Conservation (phyloP, 2,329 filamentous ascomycete genomes). For the Trichophyton benhamiae region DNA sequence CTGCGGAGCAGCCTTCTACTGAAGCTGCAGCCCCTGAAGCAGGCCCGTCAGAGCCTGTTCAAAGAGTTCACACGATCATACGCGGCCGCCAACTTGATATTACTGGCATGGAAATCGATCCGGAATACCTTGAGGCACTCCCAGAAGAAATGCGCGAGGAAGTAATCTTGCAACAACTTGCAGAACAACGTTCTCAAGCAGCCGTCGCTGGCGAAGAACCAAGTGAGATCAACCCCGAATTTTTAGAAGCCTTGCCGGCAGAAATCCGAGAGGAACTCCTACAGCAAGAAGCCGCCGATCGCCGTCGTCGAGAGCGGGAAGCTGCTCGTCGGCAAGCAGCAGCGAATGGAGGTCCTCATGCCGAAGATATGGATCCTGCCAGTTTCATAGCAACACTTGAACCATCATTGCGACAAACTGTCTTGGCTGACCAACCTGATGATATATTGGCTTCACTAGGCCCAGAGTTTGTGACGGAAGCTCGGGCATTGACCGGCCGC, state of each 20-base stretch:
- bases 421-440: constrained; percentile 83
- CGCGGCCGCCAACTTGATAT: constrained; percentile 83
- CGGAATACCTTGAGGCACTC: constrained; percentile 90
- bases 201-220: constrained; percentile 54
- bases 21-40: constrained; percentile 31
- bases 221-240: constrained; percentile 67
- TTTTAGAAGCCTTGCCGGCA: constrained; percentile 79
- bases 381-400: constrained; percentile 87
- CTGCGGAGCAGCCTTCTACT: constrained; percentile 21
- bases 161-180: constrained; percentile 82
- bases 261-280: constrained; percentile 85
- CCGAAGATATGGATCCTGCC: constrained; percentile 79
- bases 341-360: constrained; percentile 39
- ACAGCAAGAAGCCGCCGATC: constrained; percentile 78
- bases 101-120: constrained; percentile 85
- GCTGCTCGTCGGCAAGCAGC: constrained; percentile 58
- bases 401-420: constrained; percentile 68
- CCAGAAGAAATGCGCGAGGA: constrained; percentile 94
- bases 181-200: constrained; percentile 68
- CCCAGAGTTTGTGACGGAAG: constrained; percentile 74
- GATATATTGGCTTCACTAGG: constrained; percentile 74
- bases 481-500: constrained; percentile 54
- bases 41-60: constrained; percentile 37
- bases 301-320: constrained; percentile 75
- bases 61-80: constrained; percentile 68